Evolutionary conservation across 1,284 basidiomycete genomes (phyloP).

Genomic region (Xerocomus cyaneibrunnescens): DNA sequence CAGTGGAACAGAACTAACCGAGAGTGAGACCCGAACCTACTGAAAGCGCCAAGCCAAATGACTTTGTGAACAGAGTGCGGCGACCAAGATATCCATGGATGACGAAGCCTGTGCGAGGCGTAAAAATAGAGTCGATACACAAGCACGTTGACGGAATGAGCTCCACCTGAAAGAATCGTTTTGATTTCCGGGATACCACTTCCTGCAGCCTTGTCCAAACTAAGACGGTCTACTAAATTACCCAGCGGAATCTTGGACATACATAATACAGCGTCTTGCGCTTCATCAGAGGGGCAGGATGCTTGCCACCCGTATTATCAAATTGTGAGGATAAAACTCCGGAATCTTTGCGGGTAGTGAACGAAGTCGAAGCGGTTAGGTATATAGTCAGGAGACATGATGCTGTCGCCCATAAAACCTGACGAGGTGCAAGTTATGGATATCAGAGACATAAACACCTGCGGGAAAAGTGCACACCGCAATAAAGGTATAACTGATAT

Average conservation of each 20-base stretch:
- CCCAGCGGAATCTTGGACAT: slow-evolving; percentile 31
- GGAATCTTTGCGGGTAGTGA: slow-evolving; percentile 85
- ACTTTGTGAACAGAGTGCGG: slow-evolving; percentile 89
- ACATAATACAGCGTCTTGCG: slow-evolving; percentile 85
- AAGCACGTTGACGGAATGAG: slow-evolving; percentile 9
- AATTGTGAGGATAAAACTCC: slow-evolving; percentile 63
- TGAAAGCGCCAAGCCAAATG: slow-evolving; percentile 84
- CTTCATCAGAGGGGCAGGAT: slow-evolving; percentile 37
- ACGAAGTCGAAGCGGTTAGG: slow-evolving; percentile 85
- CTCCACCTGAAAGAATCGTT: slow-evolving; percentile 90
- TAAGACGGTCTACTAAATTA: slow-evolving; percentile 20
- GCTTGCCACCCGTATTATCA: slow-evolving; percentile 27
- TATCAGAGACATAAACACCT: slow-evolving; percentile 1
- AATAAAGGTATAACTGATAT: slow-evolving; percentile 70
- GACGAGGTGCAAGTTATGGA: slow-evolving; percentile 2
- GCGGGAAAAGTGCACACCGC: slow-evolving; percentile 56
- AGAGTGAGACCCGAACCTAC: slow-evolving; percentile 90
- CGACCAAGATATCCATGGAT: slow-evolving; percentile 96
- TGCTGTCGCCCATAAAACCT: slow-evolving; percentile 70
- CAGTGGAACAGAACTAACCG: slow-evolving; percentile 43
- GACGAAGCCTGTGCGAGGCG: slow-evolving; percentile 71
- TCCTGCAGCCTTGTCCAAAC: slow-evolving; percentile 72
- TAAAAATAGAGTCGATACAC: slow-evolving; percentile 2
- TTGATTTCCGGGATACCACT: slow-evolving; percentile 98
- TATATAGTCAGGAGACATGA: slow-evolving; percentile 84